Base-by-base conservation (phyloP, 352 stramenopile genomes). In the Phytophthora cactorum region DNA sequence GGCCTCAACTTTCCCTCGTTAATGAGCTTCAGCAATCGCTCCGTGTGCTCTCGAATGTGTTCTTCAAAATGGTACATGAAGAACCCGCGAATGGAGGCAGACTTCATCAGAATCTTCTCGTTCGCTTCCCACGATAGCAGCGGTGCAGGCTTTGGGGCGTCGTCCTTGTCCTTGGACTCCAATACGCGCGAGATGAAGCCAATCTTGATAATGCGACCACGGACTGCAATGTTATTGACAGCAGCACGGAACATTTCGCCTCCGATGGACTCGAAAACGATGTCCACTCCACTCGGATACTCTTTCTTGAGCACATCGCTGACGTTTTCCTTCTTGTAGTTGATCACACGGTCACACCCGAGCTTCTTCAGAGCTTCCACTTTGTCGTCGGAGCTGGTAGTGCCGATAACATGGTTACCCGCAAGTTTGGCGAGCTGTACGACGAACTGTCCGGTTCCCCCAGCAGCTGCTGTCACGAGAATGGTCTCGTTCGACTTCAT, bases 1-100 rank as follows among this genome's bases (percentile, higher is more conserved):
- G 74, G 61, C 39, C 82, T 74, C 27, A 88, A 41, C 50, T 88
- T 81, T 5, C 70, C 63, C n/a, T 74, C 67, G 39, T 81, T 41
- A 28, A 90, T 74, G 36, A 88, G 66, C 17, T 60, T 60, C 22
- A 85, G 36, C 44, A 92, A 52, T 28, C 70, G 63, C 22, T 61
- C 58, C 17, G 88, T 74, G 69, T 81, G 77, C 47, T 81, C 68
- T 12, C 54, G 50, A 56, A 79, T 70, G 29, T 67, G 58, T 4
- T 78, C 52, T 17, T 65, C 60, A 17, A 81, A 82, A 45, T 73
- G 63, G 44, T 65, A 68, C 32, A 82, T 38, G 38, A 72, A 72
- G 49, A 79, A 77, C 4, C 74, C 68, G n/a, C 74, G 63, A 29
- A 82, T 58, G 7, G 66, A 79, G 12, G 69, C 70, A 29, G 71